Percentiles rank a stretch among this genome's conserved stretches.
Evolutionary conservation across 805 yeast species (phyloP).

Genomic region (Yarrowia sp.): DNA sequence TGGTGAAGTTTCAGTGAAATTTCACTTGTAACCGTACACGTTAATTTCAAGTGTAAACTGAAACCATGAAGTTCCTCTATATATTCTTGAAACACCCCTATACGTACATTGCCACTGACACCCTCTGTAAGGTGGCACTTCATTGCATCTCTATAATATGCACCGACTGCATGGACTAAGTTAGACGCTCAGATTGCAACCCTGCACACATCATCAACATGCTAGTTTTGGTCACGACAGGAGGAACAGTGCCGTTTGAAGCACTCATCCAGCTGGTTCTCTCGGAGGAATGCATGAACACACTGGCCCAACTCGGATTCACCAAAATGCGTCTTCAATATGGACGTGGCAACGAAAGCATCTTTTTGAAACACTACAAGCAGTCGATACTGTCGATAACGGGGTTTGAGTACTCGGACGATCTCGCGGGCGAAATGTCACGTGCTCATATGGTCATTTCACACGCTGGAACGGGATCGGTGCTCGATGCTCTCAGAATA

Average conservation of each 20-base stretch:
- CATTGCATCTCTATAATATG: neutral
- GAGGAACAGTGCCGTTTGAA: conserved; percentile 85
- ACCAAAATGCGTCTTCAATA: conserved; percentile 54
- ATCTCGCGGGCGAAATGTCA: conserved; percentile 45
- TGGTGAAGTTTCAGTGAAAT: too few species aligned
- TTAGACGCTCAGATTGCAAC: neutral
- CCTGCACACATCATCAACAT: neutral
- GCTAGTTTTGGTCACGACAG: conserved; percentile 64
- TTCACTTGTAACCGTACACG: too few species aligned
- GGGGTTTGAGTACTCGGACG: conserved; percentile 50
- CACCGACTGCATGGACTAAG: conserved; percentile 9
- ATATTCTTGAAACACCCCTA: too few species aligned
- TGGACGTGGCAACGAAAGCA: conserved; percentile 45
- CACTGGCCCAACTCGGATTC: conserved; percentile 44
- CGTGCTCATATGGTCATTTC: conserved; percentile 65
- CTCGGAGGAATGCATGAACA: conserved; percentile 39
- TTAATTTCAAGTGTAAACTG: too few species aligned
- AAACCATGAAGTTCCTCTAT: too few species aligned
- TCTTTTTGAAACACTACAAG: conserved; percentile 26
- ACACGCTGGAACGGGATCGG: conserved; percentile 92
- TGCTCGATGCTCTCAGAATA: conserved; percentile 67
- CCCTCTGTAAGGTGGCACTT: too few species aligned
- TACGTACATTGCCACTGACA: too few species aligned
- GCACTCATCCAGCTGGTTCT: conserved; percentile 51
- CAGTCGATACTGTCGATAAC: conserved; percentile 35